Percentiles rank a stretch among this genome's conserved stretches.
These are phyloP conservation scores for Colletotrichum horii DNA, from an alignment of 2,329 filamentous ascomycete genomes.

Conservation along the genomic window DNA sequence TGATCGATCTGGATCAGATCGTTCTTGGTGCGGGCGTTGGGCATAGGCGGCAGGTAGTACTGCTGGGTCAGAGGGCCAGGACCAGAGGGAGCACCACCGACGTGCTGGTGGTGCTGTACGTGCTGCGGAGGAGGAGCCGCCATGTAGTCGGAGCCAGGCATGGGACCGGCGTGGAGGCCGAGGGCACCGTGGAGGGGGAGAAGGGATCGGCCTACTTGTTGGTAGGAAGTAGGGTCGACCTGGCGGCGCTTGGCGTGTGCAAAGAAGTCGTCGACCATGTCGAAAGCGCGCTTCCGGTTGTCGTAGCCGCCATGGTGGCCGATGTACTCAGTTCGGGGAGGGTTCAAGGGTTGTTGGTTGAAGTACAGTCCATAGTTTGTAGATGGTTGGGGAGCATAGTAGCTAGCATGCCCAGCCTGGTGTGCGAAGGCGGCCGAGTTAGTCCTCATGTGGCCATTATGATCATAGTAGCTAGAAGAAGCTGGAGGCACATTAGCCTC, in stretches of 20 bases:
- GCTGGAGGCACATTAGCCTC: conserved; percentile 53
- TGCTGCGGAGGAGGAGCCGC: conserved; percentile 31
- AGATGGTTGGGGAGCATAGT: conserved; percentile 62
- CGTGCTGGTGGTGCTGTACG: conserved; percentile 40
- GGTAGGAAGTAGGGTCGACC: conserved; percentile 88
- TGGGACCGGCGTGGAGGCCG: conserved; percentile 60
- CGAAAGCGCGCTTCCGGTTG: conserved; percentile 81
- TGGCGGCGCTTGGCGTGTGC: conserved; percentile 89
- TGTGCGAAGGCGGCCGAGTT: conserved; percentile 61
- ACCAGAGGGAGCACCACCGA: conserved; percentile 57
- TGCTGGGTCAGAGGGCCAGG: conserved; percentile 72
- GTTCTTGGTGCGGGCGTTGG: conserved; percentile 88
- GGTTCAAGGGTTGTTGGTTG: conserved; percentile 64
- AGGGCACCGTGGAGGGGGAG: conserved; percentile 79
- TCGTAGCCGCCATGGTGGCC: conserved; percentile 67
- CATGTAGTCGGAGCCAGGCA: conserved; percentile 61
- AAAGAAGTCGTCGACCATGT: conserved; percentile 93
- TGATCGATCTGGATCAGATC: conserved; percentile 94
- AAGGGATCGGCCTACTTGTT: conserved; percentile 87
- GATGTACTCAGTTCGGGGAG: conserved; percentile 63
- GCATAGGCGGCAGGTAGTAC: conserved; percentile 87
- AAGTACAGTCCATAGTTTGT: conserved; percentile 80
- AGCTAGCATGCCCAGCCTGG: conserved; percentile 59
- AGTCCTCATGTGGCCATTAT: conserved; percentile 67
- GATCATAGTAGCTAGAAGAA: conserved; percentile 67